Conservation (phyloP, 495 filamentous ascomycete species). For the Sordaria brevicollis region DNA sequence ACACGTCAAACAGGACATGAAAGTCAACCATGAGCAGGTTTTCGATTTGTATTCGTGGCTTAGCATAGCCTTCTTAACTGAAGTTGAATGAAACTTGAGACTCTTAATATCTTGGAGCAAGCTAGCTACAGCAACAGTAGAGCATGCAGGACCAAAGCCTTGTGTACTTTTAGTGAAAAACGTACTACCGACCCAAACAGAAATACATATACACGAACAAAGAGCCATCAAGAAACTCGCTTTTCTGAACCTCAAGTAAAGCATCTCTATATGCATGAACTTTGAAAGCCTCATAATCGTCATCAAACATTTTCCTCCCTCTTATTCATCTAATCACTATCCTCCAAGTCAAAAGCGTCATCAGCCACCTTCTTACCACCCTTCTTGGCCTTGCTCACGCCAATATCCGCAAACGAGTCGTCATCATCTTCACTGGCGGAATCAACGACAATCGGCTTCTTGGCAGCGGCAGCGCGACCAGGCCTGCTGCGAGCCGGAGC, state of each 20-base stretch:
- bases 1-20: too few species aligned
- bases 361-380: constrained; percentile 12
- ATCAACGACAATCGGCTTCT: constrained; percentile 29
- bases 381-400: constrained; percentile 23
- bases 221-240: background rate
- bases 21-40: too few species aligned
- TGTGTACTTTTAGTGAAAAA: too few species aligned
- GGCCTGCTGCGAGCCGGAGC: constrained; percentile 34
- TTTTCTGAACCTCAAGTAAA: background rate
- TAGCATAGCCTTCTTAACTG: background rate
- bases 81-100: background rate
- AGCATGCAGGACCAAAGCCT: background rate
- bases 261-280: background rate
- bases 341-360: constrained; percentile 19
- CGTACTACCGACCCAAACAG: background rate
- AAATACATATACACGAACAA: background rate
- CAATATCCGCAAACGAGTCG: constrained; percentile 26
- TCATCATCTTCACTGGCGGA: constrained; percentile 27
- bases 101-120: background rate
- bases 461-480: constrained; percentile 34
- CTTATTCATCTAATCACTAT: constrained; percentile 9
- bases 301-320: background rate
- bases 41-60: background rate
- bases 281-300: background rate
- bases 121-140: background rate